Percentiles rank a stretch among this genome's conserved stretches.
Conservation (phyloP, 2,329 filamentous ascomycete genomes). For the Calycina herbarum region DNA sequence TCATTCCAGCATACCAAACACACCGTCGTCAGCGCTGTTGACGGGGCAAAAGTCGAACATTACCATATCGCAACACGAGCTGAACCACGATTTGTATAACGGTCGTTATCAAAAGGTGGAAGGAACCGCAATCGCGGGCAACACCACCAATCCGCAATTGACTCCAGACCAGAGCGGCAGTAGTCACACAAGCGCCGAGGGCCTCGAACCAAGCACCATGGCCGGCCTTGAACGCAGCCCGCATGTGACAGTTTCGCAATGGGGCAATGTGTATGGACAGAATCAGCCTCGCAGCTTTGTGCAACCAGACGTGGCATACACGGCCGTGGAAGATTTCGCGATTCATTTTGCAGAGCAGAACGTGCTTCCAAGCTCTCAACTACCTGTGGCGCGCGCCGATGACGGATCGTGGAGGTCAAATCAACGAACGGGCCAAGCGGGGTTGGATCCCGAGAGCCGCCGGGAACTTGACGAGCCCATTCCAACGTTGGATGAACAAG, state of each 20-base stretch:
- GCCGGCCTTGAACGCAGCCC: conserved; percentile 27
- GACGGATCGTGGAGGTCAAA: conserved; percentile 33
- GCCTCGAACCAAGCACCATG: conserved; percentile 30
- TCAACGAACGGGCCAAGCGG: conserved; percentile 29
- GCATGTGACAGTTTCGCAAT: conserved; percentile 31
- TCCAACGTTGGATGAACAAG: conserved; percentile 37
- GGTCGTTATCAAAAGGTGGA: conserved; percentile 23
- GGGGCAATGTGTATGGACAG: conserved; percentile 23
- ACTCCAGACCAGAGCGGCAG: conserved; percentile 38
- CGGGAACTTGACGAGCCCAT: conserved; percentile 28
- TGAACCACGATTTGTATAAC: conserved; percentile 26
- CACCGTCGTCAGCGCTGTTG: conserved; percentile 27
- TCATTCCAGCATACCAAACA: conserved; percentile 32
- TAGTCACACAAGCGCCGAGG: conserved; percentile 37
- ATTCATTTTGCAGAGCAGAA: conserved; percentile 19
- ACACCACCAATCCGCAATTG: conserved; percentile 28
- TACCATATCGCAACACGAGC: conserved; percentile 29
- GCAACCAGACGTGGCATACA: conserved; percentile 17
- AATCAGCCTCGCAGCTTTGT: conserved; percentile 17
- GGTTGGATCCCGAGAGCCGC: conserved; percentile 35
- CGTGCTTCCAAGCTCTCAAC: conserved; percentile 9
- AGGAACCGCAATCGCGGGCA: conserved; percentile 16
- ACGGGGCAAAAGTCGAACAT: conserved; percentile 25
- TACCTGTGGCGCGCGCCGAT: conserved; percentile 25
- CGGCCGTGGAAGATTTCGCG: conserved; percentile 16